Conservation (phyloP, 352 stramenopile species). For the Saprolegnia parasitica region DNA sequence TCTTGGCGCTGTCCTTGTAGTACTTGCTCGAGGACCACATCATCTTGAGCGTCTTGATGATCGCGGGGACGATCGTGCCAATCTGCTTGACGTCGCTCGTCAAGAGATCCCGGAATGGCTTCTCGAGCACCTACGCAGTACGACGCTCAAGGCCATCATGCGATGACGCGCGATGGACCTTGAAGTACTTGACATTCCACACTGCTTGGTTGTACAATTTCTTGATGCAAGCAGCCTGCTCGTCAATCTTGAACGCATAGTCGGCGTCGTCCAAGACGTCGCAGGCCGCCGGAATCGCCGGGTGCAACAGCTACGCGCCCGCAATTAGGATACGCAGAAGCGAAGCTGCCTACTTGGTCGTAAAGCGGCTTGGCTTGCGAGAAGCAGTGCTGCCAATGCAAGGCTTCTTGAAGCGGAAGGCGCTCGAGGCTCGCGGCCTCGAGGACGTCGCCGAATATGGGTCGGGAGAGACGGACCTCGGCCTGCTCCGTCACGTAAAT, state of each 20-base stretch:
- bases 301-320: neutral
- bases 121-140: slow-evolving; percentile 11
- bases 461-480: neutral
- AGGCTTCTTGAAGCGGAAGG: slow-evolving; percentile 18
- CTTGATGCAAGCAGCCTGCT: slow-evolving; percentile 7
- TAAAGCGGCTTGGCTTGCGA: slow-evolving; percentile 6
- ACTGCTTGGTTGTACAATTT: slow-evolving; percentile 27
- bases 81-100: slow-evolving; percentile 24
- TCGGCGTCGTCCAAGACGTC: neutral
- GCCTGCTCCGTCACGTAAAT: slow-evolving; percentile 24
- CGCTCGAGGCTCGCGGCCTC: neutral
- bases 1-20: slow-evolving; percentile 26
- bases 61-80: slow-evolving; percentile 14
- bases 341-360: slow-evolving; percentile 6
- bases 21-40: slow-evolving; percentile 30
- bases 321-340: neutral
- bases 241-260: slow-evolving; percentile 7
- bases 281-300: neutral
- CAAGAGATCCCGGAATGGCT: slow-evolving; percentile 19
- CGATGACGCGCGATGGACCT: neutral
- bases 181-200: slow-evolving; percentile 30
- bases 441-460: slow-evolving; percentile 3
- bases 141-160: neutral
- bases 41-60: slow-evolving; percentile 30
- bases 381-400: slow-evolving; percentile 17